Conservation (phyloP, 192 early-diverging fungal species). For the Gonapodya sp. region DNA sequence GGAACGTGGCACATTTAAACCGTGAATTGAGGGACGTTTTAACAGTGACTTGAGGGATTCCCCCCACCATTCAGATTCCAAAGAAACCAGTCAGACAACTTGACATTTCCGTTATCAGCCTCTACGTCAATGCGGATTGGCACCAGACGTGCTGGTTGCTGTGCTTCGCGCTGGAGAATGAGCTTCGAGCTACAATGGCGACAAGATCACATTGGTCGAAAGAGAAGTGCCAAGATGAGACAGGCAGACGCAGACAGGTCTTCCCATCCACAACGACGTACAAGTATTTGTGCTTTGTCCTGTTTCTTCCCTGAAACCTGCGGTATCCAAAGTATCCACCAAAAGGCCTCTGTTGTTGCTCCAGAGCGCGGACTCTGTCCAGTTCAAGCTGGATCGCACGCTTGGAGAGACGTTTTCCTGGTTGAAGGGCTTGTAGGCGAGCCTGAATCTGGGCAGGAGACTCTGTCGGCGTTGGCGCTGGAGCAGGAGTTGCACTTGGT, state of each 20-base stretch:
- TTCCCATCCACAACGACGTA: neutral
- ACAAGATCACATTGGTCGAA: neutral
- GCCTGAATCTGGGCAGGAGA: neutral
- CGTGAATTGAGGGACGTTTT: no score
- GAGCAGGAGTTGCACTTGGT: neutral
- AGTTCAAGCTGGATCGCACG: neutral
- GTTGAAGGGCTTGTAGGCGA: neutral
- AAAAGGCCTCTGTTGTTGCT: neutral
- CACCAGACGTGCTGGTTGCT: neutral
- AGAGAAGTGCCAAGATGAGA: no score
- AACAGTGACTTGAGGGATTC: neutral
- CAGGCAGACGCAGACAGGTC: no score
- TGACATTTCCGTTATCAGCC: neutral
- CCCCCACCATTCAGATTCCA: slow-evolving; percentile 6
- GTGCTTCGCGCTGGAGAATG: neutral
- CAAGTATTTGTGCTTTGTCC: neutral
- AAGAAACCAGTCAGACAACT: neutral
- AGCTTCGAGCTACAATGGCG: neutral
- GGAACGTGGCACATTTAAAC: no score
- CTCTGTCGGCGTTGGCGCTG: neutral
- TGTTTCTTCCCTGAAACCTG: neutral
- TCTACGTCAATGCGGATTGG: slow-evolving; percentile 9
- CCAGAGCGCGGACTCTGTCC: neutral
- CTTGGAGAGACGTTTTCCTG: neutral
- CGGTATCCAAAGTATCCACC: neutral